phyloP scores from a whole-genome alignment of 176 grass and related monocot genomes.

The Lolium rigidum region DNA sequence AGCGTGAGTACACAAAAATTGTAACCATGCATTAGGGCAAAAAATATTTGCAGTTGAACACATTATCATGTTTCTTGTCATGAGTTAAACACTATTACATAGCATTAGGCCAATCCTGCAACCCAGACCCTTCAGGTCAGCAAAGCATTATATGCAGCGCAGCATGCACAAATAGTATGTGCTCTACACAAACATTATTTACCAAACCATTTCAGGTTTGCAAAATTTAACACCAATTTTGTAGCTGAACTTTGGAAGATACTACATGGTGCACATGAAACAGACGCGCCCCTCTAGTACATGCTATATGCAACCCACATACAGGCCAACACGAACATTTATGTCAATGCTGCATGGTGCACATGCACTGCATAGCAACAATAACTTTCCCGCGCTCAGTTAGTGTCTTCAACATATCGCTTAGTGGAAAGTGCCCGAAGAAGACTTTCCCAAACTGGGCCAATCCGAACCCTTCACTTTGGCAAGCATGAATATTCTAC shows the following conservation, averaged over 20 bases:
- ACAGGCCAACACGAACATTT: neutral
- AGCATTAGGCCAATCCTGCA: too few species aligned
- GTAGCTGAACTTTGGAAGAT: neutral
- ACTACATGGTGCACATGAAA: neutral
- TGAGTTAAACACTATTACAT: neutral
- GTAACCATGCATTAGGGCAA: neutral
- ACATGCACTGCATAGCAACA: neutral
- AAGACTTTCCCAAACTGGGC: neutral
- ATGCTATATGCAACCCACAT: neutral
- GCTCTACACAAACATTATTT: neutral
- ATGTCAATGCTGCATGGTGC: neutral
- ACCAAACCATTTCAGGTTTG: neutral
- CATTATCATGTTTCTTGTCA: neutral
- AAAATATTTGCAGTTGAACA: neutral
- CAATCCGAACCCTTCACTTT: neutral
- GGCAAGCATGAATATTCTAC: neutral
- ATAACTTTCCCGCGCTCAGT: neutral
- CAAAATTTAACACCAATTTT: neutral
- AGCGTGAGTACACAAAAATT: neutral
- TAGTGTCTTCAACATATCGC: conserved; percentile 18
- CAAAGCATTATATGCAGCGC: neutral
- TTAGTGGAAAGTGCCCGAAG: neutral
- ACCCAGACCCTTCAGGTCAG: neutral
- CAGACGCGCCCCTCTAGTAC: neutral
- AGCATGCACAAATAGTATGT: neutral